Base-by-base conservation (phyloP, 371 early-diverging fungal species). In the Blakeslea trispora region DNA sequence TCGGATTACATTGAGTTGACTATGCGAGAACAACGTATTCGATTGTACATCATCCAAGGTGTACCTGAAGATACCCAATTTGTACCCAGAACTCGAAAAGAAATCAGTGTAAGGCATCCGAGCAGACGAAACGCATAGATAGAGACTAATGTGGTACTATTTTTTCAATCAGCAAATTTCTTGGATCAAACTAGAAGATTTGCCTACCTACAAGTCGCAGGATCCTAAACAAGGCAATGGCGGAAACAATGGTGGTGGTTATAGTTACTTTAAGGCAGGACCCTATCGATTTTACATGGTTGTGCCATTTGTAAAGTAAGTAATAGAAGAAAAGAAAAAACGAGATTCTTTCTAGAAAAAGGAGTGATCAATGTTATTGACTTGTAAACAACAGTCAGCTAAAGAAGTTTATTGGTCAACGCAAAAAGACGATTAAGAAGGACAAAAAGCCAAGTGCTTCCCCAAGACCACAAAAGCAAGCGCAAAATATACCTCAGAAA, bases 31-130 rank as follows among this genome's bases (percentile, higher is more conserved):
- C 96, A 98, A 70, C 76, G 89, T 49, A 90, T 96, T 46, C 87
- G 95, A 46, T 71, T 99, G 57, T 99, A 95, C 63, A 88, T 96
- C 55, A 85, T 95, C 47, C 75, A 90, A 53, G 96, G 96, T 55
- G 93, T 99, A 3, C 78, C 92, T 23, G 95, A 95, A 74, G 71
- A 77, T 55, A 91, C 93, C 0, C 58, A 76, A 35, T 99, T 99
- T 72, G 68, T 79, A 37, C 91, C 99, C 13, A 86, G 87, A 61
- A 96, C 97, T 5, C 80, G 97, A 65, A 97, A 98, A 69, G 99
- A 99, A 69, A 99, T 99, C 62, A 91, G 91, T 65, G 86, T 85
- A 81, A 54, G 75, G 69, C 0, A 23, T 13, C 2, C 5, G 11
- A 19, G 17, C 8, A 3, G 24, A 6, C 8, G 40, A n/a, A 54